Conservation (phyloP, 306 rosid species). For the Trifolium repens region DNA sequence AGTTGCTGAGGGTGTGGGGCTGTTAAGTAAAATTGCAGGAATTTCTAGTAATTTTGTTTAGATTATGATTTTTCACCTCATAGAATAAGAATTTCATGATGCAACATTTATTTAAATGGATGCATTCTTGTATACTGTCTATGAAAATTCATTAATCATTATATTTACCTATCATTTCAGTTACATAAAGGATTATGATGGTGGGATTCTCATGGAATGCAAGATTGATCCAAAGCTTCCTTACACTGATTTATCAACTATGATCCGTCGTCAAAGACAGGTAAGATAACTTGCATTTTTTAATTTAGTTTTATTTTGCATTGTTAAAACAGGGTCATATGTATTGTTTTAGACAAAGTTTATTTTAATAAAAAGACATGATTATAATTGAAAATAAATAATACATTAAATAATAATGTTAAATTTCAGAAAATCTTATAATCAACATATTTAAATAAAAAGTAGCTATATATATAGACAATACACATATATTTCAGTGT, state of each 20-base stretch:
- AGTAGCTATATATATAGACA: too few species aligned
- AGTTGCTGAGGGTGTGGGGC: constrained; percentile 2
- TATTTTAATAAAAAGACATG: neutral
- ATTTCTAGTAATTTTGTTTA: constrained; percentile 7
- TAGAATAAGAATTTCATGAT: constrained; percentile 11
- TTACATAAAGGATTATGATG: constrained; percentile 97
- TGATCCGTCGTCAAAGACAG: constrained; percentile 95
- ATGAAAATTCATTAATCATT: constrained; percentile 33
- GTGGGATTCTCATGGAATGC: constrained; percentile 98
- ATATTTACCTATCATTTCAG: constrained; percentile 51
- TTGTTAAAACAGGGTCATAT: constrained; percentile 7
- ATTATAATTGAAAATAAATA: neutral
- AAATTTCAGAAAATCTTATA: too few species aligned
- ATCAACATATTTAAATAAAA: too few species aligned
- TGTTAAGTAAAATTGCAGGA: constrained; percentile 1
- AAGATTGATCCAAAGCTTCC: constrained; percentile 95
- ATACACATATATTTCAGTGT: neutral
- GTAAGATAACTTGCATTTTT: constrained; percentile 47
- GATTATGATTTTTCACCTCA: constrained; percentile 15
- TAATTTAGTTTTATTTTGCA: constrained; percentile 32
- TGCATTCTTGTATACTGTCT: constrained; percentile 10
- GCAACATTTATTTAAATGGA: neutral
- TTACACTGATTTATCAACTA: constrained; percentile 86
- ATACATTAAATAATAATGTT: neutral
- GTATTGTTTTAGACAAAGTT: neutral